phyloP scores from a whole-genome alignment of 208 protist genomes.

The Leishmania aethiopica region DNA sequence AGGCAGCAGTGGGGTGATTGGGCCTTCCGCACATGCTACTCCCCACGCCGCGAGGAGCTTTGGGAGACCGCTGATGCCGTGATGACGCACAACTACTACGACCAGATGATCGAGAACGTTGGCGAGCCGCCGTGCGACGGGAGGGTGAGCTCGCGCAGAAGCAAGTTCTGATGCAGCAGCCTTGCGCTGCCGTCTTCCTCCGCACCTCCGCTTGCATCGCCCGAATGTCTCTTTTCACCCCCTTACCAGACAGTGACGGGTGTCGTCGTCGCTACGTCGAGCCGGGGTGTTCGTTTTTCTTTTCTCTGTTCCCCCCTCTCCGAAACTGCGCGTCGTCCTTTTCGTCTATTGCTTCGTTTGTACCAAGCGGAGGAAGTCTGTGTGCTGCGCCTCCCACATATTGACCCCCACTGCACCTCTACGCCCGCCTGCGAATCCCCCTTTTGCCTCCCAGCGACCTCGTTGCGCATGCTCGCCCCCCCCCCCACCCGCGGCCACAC shows the following conservation, averaged over 20 bases:
- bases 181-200: neutral
- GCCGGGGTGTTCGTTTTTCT: neutral
- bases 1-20: slow-evolving; percentile 22
- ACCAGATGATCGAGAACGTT: slow-evolving; percentile 2
- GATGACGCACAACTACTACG: slow-evolving; percentile 43
- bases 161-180: neutral
- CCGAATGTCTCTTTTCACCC: neutral
- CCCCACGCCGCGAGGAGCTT: slow-evolving; percentile 46
- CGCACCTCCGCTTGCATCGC: neutral
- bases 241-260: neutral
- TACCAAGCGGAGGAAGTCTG: neutral
- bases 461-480: neutral
- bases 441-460: neutral
- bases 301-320: neutral
- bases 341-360: neutral
- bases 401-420: neutral
- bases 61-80: slow-evolving; percentile 46
- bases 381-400: too few species aligned
- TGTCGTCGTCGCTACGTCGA: neutral
- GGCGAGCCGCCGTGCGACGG: neutral
- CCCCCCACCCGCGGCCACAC: too few species aligned
- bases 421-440: neutral
- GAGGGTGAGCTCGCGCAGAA: neutral
- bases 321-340: neutral
- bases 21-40: slow-evolving; percentile 34